These are phyloP conservation scores for Nitzschia sp. DNA, from an alignment of 108 stramenopile species.

Conservation along the genomic window DNA sequence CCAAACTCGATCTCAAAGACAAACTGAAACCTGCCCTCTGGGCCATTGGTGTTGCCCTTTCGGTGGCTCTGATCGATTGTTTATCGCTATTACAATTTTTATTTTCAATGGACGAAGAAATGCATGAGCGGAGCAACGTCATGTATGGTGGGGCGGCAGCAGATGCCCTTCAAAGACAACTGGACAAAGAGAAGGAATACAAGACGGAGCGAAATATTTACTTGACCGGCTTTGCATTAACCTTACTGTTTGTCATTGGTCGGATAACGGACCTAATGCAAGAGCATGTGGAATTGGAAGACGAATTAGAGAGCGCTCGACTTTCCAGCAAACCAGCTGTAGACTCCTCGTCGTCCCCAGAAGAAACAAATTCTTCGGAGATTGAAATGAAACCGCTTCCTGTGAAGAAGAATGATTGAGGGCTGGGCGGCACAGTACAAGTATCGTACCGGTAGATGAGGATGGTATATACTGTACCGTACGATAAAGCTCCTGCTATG, in stretches of 20 bases:
- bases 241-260: constrained; percentile 46
- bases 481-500: too few species aligned
- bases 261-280: constrained; percentile 36
- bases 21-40: constrained; percentile 12
- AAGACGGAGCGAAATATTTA: constrained; percentile 42
- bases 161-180: constrained; percentile 1
- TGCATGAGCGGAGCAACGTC: not conserved
- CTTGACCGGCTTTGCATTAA: constrained; percentile 41
- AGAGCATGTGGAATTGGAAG: constrained; percentile 38
- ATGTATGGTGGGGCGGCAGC: not conserved
- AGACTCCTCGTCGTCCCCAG: not conserved
- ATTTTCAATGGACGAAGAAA: constrained; percentile 5
- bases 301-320: constrained; percentile 17
- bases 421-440: not conserved
- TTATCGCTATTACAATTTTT: constrained; percentile 7
- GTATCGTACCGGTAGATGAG: too few species aligned
- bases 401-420: constrained; percentile 14
- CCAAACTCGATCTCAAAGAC: constrained; percentile 27
- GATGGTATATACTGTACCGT: too few species aligned
- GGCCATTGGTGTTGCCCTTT: constrained; percentile 26
- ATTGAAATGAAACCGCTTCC: constrained; percentile 29
- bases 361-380: not conserved
- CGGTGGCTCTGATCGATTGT: constrained; percentile 29
- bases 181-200: constrained; percentile 34
- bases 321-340: not conserved